These are phyloP conservation scores for Ceratobasidium sp. DNA, from an alignment of 1,284 basidiomycete species.

Conservation along the genomic window DNA sequence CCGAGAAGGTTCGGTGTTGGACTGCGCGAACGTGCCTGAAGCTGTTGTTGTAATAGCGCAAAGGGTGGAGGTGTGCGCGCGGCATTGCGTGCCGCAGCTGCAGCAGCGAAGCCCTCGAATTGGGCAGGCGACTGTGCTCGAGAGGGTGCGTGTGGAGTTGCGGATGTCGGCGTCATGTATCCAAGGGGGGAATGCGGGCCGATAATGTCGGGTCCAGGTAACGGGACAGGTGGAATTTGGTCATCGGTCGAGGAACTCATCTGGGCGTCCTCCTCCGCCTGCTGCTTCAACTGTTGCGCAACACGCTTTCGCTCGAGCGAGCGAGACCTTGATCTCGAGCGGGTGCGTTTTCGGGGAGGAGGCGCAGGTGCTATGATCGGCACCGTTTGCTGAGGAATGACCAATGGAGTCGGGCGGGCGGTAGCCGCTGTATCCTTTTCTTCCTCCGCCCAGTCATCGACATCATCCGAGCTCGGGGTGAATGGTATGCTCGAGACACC, in stretches of 20 bases:
- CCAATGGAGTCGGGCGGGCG: background rate
- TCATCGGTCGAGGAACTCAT: slow-evolving; percentile 38
- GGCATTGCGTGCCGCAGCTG: slow-evolving; percentile 34
- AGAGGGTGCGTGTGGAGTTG: slow-evolving; percentile 2
- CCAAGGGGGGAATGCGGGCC: slow-evolving; percentile 23
- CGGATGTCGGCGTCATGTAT: slow-evolving; percentile 9
- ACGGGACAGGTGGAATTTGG: slow-evolving; percentile 21
- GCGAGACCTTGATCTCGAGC: slow-evolving; percentile 31
- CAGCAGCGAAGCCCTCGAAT: slow-evolving; percentile 37
- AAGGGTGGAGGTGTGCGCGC: slow-evolving; percentile 42
- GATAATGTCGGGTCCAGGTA: slow-evolving; percentile 5
- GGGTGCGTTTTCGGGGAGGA: slow-evolving; percentile 34
- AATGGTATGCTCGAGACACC: slow-evolving; percentile 1
- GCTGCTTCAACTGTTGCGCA: slow-evolving; percentile 28
- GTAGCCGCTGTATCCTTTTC: background rate
- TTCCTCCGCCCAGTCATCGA: slow-evolving; percentile 7
- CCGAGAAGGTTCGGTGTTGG: slow-evolving; percentile 35
- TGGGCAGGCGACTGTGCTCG: slow-evolving; percentile 33
- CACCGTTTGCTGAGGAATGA: background rate
- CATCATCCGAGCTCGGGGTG: slow-evolving; percentile 20
- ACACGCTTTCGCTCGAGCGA: slow-evolving; percentile 30
- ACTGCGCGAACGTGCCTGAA: slow-evolving; percentile 28
- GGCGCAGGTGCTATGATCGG: slow-evolving; percentile 3
- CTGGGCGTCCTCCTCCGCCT: slow-evolving; percentile 20
- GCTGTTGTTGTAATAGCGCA: slow-evolving; percentile 55